Evolutionary conservation across 148 eudicot species (phyloP).

Genomic region (Camellia sinensis): DNA sequence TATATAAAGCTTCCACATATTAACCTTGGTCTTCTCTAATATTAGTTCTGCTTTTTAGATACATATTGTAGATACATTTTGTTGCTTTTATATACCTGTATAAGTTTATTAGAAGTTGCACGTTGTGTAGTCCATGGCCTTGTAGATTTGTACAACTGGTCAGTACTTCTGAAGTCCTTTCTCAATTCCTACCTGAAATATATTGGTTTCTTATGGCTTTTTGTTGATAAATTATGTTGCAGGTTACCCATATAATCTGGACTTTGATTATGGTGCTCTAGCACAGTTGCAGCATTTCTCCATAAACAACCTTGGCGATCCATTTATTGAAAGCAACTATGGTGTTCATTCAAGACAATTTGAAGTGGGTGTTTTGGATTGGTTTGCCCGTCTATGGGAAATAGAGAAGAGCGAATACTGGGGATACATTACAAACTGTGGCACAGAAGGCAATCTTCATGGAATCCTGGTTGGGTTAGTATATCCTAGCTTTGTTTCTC

Average conservation of each 20-base stretch:
- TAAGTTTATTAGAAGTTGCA: background rate
- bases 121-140: background rate
- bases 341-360: constrained; percentile 97
- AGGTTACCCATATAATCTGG: constrained; percentile 86
- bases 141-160: background rate
- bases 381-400: constrained; percentile 91
- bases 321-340: constrained; percentile 94
- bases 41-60: background rate
- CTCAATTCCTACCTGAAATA: background rate
- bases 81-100: background rate
- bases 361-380: constrained; percentile 42
- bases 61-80: background rate
- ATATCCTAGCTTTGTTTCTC: constrained; percentile 3
- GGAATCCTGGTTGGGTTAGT: constrained; percentile 87
- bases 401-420: constrained; percentile 82
- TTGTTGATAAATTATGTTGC: constrained; percentile 8
- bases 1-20: background rate
- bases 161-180: background rate
- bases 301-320: constrained; percentile 91
- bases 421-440: constrained; percentile 97
- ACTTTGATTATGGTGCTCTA: constrained; percentile 90
- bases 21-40: background rate
- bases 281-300: constrained; percentile 89
- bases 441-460: constrained; percentile 95
- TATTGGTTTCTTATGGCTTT: background rate